phyloP scores from a whole-genome alignment of 345 rosid genomes.

The Arabidopsis thaliana region TAIR10.1 NC_003074.8:17723001-17723500 shows the following conservation, averaged over 20 bases:
- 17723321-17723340: conserved; percentile 66
- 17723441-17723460: background rate
- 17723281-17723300: conserved; percentile 82
- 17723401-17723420: background rate
- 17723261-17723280: conserved; percentile 70
- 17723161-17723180: conserved; percentile 80
- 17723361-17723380: conserved; percentile 83
- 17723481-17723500: background rate
- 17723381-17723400: conserved; percentile 52
- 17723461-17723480: background rate
- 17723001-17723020: conserved; percentile 52
- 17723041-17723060: conserved; percentile 75
- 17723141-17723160: background rate
- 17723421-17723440: conserved; percentile 11
- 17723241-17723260: conserved; percentile 75
- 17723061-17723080: conserved; percentile 81
- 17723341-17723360: conserved; percentile 48
- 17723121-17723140: conserved; percentile 18
- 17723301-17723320: conserved; percentile 73
- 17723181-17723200: conserved; percentile 72
- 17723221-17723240: conserved; percentile 86
- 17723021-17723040: conserved; percentile 58
- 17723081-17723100: conserved; percentile 77
- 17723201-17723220: conserved; percentile 90
- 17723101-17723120: background rate